These are phyloP conservation scores for Cucumis cinereus DNA, from an alignment of 306 rosid species.

Conservation along the genomic window DNA sequence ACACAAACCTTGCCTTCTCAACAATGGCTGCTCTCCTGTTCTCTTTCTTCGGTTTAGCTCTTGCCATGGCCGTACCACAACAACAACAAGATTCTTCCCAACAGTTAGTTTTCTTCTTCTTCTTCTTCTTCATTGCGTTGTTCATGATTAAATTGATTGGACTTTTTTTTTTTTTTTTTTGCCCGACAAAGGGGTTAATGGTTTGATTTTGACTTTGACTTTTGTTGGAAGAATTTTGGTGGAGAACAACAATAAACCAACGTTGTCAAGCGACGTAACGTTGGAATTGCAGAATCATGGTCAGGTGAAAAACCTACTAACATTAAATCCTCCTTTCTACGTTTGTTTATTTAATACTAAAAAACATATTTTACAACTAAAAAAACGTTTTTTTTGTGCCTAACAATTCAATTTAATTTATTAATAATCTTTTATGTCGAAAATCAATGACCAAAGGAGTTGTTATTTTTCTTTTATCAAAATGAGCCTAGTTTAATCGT, in stretches of 20 bases:
- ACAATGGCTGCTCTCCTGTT: not conserved
- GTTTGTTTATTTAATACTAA: not conserved
- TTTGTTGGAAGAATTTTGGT: not conserved
- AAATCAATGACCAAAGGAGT: too few relatives aligned
- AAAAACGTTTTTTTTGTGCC: too few relatives aligned
- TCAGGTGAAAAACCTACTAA: not conserved
- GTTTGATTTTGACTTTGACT: not conserved
- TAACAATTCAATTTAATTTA: too few relatives aligned
- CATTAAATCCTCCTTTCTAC: not conserved
- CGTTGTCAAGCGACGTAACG: not conserved
- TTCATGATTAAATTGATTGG: too few relatives aligned
- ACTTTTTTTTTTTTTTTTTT: too few relatives aligned
- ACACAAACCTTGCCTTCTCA: not conserved
- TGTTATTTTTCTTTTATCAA: too few relatives aligned
- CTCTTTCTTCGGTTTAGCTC: not conserved
- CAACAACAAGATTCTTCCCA: not conserved
- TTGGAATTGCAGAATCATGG: not conserved
- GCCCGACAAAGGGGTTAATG: not conserved
- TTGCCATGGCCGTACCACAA: not conserved
- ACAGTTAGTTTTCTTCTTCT: not conserved
- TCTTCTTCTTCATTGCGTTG: not conserved
- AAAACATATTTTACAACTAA: too few relatives aligned
- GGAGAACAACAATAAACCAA: not conserved
- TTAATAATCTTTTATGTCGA: too few relatives aligned
- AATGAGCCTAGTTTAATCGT: too few relatives aligned